Base-by-base conservation (phyloP, 768 basidiomycete genomes). In the Mycena capillaripes region DNA sequence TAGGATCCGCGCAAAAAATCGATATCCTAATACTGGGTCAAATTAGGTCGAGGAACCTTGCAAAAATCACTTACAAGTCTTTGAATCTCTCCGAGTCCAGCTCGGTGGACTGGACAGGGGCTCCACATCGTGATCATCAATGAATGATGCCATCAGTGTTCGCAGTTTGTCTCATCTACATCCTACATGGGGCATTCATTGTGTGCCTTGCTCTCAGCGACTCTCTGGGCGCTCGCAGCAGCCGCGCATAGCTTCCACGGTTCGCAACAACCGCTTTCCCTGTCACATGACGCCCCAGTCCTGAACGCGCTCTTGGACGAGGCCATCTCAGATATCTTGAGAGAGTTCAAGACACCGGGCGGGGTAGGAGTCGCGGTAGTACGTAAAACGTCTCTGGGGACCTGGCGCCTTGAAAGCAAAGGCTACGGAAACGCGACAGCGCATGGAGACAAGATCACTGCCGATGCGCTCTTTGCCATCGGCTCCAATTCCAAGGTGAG, bases 401-500 rank as follows among this genome's bases (percentile, higher is more conserved):
- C 59, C 14, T 83, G 80, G 80, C 76, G 75, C 19, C 73, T 82
- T 16, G 80, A 82, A 56, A 79, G 77, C 8, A 79, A 80, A 63
- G 80, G 82, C 2, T 82, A 81, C 46, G 82, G 82, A 3, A 70
- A 59, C 12, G 81, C 82, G 1, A 77, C 76, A 11, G 53, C 67
- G 3, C 75, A 76, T n/a, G 78, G 78, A 1, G 76, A 65, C 14
- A 64, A 73, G 30, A 76, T 79, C 25, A 79, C 77, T 3, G 73
- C 76, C 64, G 70, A 81, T n/a, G 81, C 80, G 1, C 59, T 77
- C 16, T 81, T 80, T 50, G 56, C 69, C 34, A 79, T 82, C 23
- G 81, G 73, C 0, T 82, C 81, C 8, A 80, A 79, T 55, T 81
- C 81, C 9, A 81, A 81, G 76, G 79, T 80, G 48, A 8, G 66